Evolutionary conservation across 2,329 filamentous ascomycete species (phyloP), one percentile per base, ranked within the genome.

Genomic region (Gaeumannomyces sp.): DNA sequence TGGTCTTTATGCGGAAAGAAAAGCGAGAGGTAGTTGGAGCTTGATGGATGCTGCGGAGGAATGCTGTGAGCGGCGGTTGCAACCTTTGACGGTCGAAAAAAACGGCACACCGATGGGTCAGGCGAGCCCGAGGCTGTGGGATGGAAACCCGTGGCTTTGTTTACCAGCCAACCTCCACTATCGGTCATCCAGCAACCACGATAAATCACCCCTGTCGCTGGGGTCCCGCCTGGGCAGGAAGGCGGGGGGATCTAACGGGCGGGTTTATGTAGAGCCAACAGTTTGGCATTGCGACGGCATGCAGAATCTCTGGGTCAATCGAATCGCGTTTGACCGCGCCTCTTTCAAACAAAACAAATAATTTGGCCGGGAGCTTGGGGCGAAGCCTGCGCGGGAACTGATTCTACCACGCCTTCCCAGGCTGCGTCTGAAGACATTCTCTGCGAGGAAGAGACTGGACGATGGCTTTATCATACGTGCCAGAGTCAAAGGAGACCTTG

Each of bases 341-440:
- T 25, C 38, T 19, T 8, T 60, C 58, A 61, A 64, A 64, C 58
- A 64, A 60, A 64, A 61, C 63, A 64, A 60, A 60, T 6, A 28
- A 22, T n/a, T 11, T n/a, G 27, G 33, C 19, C 60, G 31, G 27
- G 28, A 31, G 27, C 16, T 28, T 7, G 7, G 35, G 25, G 45
- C 28, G 58, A 60, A 28, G 59, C 16, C 38, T 50, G 19, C 45
- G 45, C 16, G 45, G 45, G n/a, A 19, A 38, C 11, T 38, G 35
- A 38, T 38, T 38, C 35, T 38, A 16, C 35, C 35, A 38, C 14
- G 13, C 13, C 38, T 19, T 35, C 33, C 33, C 11, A 35, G 33
- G 33, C 33, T 13, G 33, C 2, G 10, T 35, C 33, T 35, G 13
- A 11, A 35, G 33, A 35, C 33, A 13, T 13, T 3, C 13, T 35